Evolutionary conservation across 352 stramenopile species (phyloP).

Genomic region (Aphanomyces stellatus): DNA sequence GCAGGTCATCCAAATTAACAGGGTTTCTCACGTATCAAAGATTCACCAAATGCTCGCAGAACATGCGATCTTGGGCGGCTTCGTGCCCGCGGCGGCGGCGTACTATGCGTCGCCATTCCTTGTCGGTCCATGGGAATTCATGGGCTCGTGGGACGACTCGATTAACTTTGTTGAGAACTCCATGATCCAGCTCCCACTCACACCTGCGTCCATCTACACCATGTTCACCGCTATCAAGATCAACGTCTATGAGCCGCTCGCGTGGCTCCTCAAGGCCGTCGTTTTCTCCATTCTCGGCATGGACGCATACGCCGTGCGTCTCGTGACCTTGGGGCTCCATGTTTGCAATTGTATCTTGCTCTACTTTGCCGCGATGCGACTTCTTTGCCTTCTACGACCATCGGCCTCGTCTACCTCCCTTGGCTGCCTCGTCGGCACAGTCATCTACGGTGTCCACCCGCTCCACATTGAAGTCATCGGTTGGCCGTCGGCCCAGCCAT

Average conservation of each 20-base stretch:
- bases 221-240: conserved; percentile 49
- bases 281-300: conserved; percentile 30
- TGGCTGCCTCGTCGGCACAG: conserved; percentile 34
- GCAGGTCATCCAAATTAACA: too few relatives aligned
- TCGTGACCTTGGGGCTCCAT: conserved; percentile 40
- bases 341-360: conserved; percentile 20
- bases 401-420: not conserved
- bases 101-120: conserved; percentile 3
- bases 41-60: too few relatives aligned
- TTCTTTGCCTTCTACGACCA: not conserved
- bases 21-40: too few relatives aligned
- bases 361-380: not conserved
- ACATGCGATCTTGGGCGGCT: not conserved
- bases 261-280: conserved; percentile 52
- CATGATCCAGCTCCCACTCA: conserved; percentile 33
- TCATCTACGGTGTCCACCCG: conserved; percentile 52
- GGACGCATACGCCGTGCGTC: conserved; percentile 31
- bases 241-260: conserved; percentile 62
- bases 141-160: conserved; percentile 43
- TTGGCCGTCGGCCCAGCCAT: conserved; percentile 64
- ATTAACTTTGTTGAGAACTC: conserved; percentile 51
- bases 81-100: not conserved
- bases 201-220: conserved; percentile 24
- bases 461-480: conserved; percentile 54
- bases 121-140: conserved; percentile 34